Percentiles rank a stretch among this genome's conserved stretches.
These are phyloP conservation scores for Leptodontidium sp. DNA, from an alignment of 2,329 filamentous ascomycete genomes.

Conservation along the genomic window DNA sequence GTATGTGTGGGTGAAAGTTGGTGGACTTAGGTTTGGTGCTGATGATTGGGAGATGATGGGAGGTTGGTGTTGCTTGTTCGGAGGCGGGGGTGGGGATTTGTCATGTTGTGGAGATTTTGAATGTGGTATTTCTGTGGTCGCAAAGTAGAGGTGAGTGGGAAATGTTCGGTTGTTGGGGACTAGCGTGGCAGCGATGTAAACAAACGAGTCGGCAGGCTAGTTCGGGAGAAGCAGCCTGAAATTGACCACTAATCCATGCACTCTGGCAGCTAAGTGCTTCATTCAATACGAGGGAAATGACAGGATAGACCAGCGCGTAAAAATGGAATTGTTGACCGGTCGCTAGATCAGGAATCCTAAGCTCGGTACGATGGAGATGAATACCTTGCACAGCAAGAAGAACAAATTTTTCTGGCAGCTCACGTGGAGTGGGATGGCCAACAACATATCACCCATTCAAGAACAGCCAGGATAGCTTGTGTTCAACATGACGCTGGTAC, in stretches of 20 bases:
- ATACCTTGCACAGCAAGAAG: no score
- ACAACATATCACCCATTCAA: no score
- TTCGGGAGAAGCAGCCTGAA: neutral
- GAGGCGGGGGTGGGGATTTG: neutral
- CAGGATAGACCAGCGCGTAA: neutral
- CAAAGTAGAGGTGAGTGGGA: neutral
- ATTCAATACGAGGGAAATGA: neutral
- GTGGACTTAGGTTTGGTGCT: neutral
- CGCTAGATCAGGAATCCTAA: no score
- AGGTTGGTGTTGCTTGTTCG: neutral
- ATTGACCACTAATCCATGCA: neutral
- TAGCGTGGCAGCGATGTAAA: conserved; percentile 1
- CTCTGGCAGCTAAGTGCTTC: neutral
- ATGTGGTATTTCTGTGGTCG: neutral
- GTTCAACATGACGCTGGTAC: no score
- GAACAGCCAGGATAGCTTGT: no score
- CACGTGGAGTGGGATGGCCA: no score
- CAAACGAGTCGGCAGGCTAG: neutral
- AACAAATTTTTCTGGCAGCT: no score
- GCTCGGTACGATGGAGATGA: no score
- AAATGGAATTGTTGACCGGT: no score
- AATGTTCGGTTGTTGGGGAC: neutral
- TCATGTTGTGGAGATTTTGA: neutral
- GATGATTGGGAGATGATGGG: neutral
- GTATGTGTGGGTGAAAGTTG: neutral